Evolutionary conservation across 345 rosid genomes (phyloP).

Genomic region (Lagerstroemia speciosa): DNA sequence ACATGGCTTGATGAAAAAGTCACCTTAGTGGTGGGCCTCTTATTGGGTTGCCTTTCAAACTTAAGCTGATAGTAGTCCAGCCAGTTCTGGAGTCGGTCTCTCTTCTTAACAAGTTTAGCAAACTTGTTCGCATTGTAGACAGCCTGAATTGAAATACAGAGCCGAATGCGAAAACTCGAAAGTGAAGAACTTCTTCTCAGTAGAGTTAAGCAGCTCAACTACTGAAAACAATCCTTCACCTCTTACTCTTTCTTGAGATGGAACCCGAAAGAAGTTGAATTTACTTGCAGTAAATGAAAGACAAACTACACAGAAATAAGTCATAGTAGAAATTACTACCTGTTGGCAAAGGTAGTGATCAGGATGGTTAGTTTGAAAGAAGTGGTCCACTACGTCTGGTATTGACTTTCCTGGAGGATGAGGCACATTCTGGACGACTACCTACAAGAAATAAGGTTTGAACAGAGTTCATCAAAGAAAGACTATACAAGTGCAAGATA

Average conservation of each 20-base stretch:
- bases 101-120: conserved; percentile 59
- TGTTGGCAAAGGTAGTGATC: conserved; percentile 86
- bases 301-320: not conserved
- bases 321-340: conserved; percentile 20
- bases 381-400: conserved; percentile 61
- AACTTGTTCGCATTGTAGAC: conserved; percentile 77
- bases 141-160: conserved; percentile 37
- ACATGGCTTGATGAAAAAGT: conserved; percentile 19
- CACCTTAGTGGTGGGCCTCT: conserved; percentile 74
- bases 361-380: conserved; percentile 77
- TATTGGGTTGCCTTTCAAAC: conserved; percentile 69
- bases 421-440: conserved; percentile 85
- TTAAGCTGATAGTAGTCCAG: conserved; percentile 75
- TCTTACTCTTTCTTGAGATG: not conserved
- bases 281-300: not conserved
- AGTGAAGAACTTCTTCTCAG: not conserved
- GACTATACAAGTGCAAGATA: not conserved
- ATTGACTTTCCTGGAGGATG: conserved; percentile 40
- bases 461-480: conserved; percentile 1
- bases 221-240: not conserved
- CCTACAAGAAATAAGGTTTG: conserved; percentile 37
- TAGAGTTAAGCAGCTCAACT: not conserved
- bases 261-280: not conserved
- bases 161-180: not conserved
- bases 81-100: conserved; percentile 79